These are phyloP conservation scores for Diospyros kaki DNA, from an alignment of 148 eudicot genomes.

Conservation along the genomic window DNA sequence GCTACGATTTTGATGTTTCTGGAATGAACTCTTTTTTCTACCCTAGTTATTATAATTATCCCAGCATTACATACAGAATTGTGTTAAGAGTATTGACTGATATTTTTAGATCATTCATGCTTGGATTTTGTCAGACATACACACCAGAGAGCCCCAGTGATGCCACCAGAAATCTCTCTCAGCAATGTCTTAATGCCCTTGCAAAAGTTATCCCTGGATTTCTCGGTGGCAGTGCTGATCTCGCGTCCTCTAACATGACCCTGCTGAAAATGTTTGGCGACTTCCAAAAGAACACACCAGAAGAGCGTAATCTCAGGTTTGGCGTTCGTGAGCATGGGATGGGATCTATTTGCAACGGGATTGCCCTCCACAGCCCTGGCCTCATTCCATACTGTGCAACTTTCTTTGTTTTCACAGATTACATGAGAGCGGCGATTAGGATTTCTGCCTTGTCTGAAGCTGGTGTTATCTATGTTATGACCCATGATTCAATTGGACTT, in stretches of 20 bases:
- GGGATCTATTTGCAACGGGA: slow-evolving; percentile 95
- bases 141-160: slow-evolving; percentile 88
- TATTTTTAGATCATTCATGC: slow-evolving; percentile 1
- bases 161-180: slow-evolving; percentile 95
- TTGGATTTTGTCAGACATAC: slow-evolving; percentile 50
- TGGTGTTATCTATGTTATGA: slow-evolving; percentile 89
- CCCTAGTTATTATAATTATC: not conserved
- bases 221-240: slow-evolving; percentile 99
- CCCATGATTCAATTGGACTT: slow-evolving; percentile 97
- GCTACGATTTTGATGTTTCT: not conserved
- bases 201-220: slow-evolving; percentile 85
- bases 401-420: slow-evolving; percentile 94
- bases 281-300: slow-evolving; percentile 91
- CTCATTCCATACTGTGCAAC: slow-evolving; percentile 93
- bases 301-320: slow-evolving; percentile 84
- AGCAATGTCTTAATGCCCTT: slow-evolving; percentile 75
- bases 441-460: slow-evolving; percentile 81
- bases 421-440: slow-evolving; percentile 94
- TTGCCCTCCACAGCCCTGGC: slow-evolving; percentile 89
- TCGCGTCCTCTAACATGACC: slow-evolving; percentile 98
- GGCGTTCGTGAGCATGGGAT: slow-evolving; percentile 95
- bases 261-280: slow-evolving; percentile 84
- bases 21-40: not conserved
- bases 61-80: not conserved
- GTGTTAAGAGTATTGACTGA: not conserved